These are phyloP conservation scores for Nepenthes gracilis DNA, from an alignment of 148 eudicot species.

Conservation along the genomic window DNA sequence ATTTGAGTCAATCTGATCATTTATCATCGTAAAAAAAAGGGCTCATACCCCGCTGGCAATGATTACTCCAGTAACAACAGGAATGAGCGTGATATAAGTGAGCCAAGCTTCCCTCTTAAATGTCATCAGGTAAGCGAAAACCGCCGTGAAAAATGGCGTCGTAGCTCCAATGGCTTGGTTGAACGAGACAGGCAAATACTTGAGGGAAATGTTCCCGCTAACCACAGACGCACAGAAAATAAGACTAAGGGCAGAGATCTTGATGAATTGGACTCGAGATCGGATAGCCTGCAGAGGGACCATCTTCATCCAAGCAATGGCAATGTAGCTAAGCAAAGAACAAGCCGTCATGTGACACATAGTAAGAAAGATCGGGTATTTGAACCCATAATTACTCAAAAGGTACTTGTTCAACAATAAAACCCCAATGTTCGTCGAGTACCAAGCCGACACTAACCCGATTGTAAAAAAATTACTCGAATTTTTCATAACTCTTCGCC, in stretches of 20 bases:
- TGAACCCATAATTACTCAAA: constrained; percentile 71
- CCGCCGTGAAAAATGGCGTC: constrained; percentile 84
- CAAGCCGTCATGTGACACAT: constrained; percentile 96
- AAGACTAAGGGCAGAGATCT: constrained; percentile 61
- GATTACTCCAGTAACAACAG: constrained; percentile 81
- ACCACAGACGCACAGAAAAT: constrained; percentile 77
- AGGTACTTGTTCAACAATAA: constrained; percentile 66
- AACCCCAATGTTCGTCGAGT: constrained; percentile 80
- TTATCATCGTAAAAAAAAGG: too few species aligned
- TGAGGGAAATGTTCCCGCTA: constrained; percentile 61
- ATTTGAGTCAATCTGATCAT: not conserved
- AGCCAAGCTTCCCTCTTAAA: constrained; percentile 84
- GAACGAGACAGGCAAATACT: constrained; percentile 73
- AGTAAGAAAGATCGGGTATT: constrained; percentile 77
- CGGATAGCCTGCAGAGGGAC: constrained; percentile 80
- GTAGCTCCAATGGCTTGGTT: constrained; percentile 94
- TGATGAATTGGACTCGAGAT: constrained; percentile 63
- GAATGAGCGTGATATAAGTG: constrained; percentile 63
- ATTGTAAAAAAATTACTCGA: constrained; percentile 52
- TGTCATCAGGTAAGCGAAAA: constrained; percentile 80
- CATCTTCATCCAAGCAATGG: constrained; percentile 82
- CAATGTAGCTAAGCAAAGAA: constrained; percentile 71
- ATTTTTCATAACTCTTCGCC: constrained; percentile 27
- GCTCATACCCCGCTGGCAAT: constrained; percentile 84
- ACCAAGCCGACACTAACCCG: constrained; percentile 72